These are phyloP conservation scores for Acanthamoeba lenticulata DNA, from an alignment of 208 protist genomes.

Conservation along the genomic window DNA sequence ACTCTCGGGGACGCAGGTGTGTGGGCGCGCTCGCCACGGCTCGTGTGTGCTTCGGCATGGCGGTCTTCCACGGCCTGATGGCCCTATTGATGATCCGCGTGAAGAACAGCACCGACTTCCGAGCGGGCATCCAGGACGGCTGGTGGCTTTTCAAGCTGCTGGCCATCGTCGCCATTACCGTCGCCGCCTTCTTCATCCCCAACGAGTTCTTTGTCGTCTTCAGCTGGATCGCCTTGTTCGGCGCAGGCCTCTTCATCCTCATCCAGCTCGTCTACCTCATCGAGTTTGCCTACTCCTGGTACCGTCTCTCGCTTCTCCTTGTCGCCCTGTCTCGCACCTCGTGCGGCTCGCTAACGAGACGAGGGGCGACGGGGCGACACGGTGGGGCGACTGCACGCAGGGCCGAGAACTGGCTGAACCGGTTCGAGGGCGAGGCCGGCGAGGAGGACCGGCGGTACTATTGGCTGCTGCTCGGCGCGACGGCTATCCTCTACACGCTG, in stretches of 20 bases:
- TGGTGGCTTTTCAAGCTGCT: conserved; percentile 80
- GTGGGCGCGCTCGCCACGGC: not conserved
- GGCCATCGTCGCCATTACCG: conserved; percentile 56
- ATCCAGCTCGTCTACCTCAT: conserved; percentile 92
- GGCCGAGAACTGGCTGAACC: conserved; percentile 24
- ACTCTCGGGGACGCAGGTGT: too few species aligned
- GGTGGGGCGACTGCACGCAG: not conserved
- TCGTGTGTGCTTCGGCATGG: not conserved
- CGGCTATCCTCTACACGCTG: not conserved
- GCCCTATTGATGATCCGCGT: conserved; percentile 76
- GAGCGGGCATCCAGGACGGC: conserved; percentile 76
- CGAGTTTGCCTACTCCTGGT: conserved; percentile 94
- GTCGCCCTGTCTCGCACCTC: not conserved
- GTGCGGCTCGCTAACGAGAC: not conserved
- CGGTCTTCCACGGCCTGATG: conserved; percentile 74
- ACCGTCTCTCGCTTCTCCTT: conserved; percentile 64
- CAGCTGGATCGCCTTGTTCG: conserved; percentile 74
- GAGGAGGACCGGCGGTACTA: not conserved
- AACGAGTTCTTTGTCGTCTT: conserved; percentile 79
- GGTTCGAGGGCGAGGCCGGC: not conserved
- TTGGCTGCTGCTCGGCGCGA: conserved; percentile 57
- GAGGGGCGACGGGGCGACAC: not conserved
- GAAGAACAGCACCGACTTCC: conserved; percentile 56
- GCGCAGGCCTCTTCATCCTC: conserved; percentile 78
- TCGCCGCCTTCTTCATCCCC: conserved; percentile 80